Percentiles rank a stretch among this genome's conserved stretches.
Evolutionary conservation across 2,329 filamentous ascomycete genomes (phyloP).

Genomic region (Aspergillus brunneoviolaceus): DNA sequence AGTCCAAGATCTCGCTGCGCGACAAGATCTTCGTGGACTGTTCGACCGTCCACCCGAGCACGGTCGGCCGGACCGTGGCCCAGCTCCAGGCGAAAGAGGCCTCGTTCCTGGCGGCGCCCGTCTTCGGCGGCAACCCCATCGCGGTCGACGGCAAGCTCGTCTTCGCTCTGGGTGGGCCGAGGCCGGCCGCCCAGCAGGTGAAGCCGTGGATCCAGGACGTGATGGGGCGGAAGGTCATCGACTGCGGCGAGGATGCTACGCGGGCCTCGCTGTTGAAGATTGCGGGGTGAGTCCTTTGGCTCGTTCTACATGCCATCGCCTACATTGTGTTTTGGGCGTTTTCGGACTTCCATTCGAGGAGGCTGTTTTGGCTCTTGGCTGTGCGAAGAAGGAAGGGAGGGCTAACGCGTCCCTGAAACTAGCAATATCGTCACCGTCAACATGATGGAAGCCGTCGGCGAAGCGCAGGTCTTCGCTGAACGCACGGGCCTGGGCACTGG

Average conservation of each 20-base stretch:
- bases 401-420: neutral
- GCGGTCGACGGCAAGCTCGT: conserved; percentile 48
- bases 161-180: conserved; percentile 44
- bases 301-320: too few species aligned
- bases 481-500: conserved; percentile 45
- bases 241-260: conserved; percentile 45
- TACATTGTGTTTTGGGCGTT: too few species aligned
- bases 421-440: conserved; percentile 46
- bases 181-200: conserved; percentile 32
- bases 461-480: conserved; percentile 49
- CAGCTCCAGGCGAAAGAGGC: conserved; percentile 37
- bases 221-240: conserved; percentile 45
- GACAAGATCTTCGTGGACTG: conserved; percentile 84
- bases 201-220: conserved; percentile 46
- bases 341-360: too few species aligned
- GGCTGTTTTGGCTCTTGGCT: too few species aligned
- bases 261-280: conserved; percentile 48
- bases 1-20: conserved; percentile 42
- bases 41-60: conserved; percentile 81
- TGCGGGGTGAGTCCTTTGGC: conserved; percentile 31
- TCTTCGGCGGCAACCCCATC: conserved; percentile 47
- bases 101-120: conserved; percentile 42
- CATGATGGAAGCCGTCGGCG: conserved; percentile 48
- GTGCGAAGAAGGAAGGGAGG: neutral
- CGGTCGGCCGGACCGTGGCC: conserved; percentile 41